phyloP scores from a whole-genome alignment of 768 basidiomycete species.

The Auricularia cornea region DNA sequence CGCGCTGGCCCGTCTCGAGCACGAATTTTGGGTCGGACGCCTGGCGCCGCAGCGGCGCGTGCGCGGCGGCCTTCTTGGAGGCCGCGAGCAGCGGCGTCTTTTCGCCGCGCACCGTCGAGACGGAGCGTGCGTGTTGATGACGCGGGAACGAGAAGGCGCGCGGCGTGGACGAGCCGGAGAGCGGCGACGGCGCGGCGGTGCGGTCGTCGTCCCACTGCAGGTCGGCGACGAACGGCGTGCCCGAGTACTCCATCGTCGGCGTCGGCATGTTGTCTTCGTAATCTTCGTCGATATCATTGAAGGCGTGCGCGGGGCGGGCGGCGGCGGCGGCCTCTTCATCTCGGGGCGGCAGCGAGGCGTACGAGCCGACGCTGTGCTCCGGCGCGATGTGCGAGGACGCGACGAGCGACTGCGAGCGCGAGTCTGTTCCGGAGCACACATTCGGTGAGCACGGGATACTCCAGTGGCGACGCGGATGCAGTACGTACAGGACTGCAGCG shows the following conservation, averaged over 20 bases:
- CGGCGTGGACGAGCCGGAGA: background rate
- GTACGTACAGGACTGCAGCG: background rate
- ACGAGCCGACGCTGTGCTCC: background rate
- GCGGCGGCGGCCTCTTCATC: background rate
- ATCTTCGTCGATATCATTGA: background rate
- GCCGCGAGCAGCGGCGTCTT: background rate
- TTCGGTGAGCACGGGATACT: background rate
- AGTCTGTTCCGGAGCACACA: background rate
- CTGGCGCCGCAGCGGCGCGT: background rate
- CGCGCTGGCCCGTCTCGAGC: background rate
- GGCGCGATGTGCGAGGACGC: background rate
- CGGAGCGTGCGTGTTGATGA: background rate
- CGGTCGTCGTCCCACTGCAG: background rate
- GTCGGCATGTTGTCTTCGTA: background rate
- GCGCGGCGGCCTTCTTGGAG: background rate
- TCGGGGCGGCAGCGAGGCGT: background rate
- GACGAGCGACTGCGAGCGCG: background rate
- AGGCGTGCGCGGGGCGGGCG: background rate
- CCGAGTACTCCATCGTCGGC: background rate
- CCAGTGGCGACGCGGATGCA: background rate
- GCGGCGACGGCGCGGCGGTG: background rate
- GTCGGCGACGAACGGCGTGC: background rate
- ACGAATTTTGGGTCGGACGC: background rate
- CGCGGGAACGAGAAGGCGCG: background rate
- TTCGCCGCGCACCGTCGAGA: background rate